Evolutionary conservation across 208 protist genomes (phyloP), one percentile per base, ranked within the genome.

Genomic region (Trypanosoma caninum): DNA sequence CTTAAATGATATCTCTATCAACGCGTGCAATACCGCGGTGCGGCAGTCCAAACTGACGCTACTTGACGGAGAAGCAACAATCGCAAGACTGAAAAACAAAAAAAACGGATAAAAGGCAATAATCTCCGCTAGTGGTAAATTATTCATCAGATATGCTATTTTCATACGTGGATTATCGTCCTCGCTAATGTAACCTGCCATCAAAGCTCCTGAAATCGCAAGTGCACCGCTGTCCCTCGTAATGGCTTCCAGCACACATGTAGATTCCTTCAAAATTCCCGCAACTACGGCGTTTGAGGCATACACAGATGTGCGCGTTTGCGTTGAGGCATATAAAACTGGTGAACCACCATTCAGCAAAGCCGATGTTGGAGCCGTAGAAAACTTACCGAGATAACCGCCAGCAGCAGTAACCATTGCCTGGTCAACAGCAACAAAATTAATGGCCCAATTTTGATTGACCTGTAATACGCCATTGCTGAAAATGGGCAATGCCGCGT

Each of bases 71-170:
- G 89, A 91, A 30, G 85, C 81, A 56, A 95, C 86, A 35, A 95
- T 63, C 1, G 83, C 71, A 38, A 95, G 73, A 27, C 76, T 76
- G 64, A 87, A 93, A 25, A 74, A 74, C 58, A 47, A 84, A 53
- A 95, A 67, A 33, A 91, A 83, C 1, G 89, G 89, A 67, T 88
- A 95, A 68, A 93, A 93, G 50, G 84, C 89, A 0, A 95, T 54
- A 51, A 91, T 78, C 65, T 95, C 82, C 1, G 89, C 80, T 20
- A 91, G 71, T 3, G 85, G 83, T n/a, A 95, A 71, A 55, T 87
- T 54, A 16, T 56, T 10, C 30, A 92, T 88, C 27, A 81, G 58
- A 18, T 25, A 59, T 40, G 90, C 80, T 13, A 92, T 72, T 31
- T 71, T 67, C 18, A 64, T 71, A 51, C 86, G 80, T 10, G 73